These are phyloP conservation scores for Periglandula ipomoeae DNA, from an alignment of 2,329 filamentous ascomycete genomes.

Conservation along the genomic window DNA sequence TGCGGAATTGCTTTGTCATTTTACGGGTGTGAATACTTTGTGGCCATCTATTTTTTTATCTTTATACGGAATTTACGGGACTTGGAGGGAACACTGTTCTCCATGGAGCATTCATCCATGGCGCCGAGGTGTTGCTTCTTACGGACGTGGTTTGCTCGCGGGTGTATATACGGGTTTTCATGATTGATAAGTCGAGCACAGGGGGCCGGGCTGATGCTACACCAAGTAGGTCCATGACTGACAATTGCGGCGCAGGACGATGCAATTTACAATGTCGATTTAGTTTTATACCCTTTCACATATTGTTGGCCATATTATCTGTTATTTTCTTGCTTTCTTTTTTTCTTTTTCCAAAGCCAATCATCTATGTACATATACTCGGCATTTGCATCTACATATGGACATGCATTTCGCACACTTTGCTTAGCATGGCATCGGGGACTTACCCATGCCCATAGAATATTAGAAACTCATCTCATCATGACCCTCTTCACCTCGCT, in stretches of 20 bases:
- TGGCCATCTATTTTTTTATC: neutral
- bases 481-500: neutral
- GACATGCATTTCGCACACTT: neutral
- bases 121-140: neutral
- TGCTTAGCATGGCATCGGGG: neutral
- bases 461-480: neutral
- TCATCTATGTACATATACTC: slow-evolving; percentile 1
- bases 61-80: neutral
- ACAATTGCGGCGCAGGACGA: neutral
- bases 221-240: neutral
- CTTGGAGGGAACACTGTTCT: neutral
- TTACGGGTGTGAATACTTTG: neutral
- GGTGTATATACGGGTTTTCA: neutral
- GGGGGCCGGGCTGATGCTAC: neutral
- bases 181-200: slow-evolving; percentile 1
- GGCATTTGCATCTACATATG: neutral
- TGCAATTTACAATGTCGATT: neutral
- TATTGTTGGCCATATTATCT: neutral
- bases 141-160: neutral
- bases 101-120: neutral
- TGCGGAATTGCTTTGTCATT: neutral
- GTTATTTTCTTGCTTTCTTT: slow-evolving; percentile 1
- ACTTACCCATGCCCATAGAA: neutral
- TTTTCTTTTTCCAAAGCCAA: neutral
- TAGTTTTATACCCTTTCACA: slow-evolving; percentile 5